Evolutionary conservation across 768 basidiomycete species (phyloP).

Genomic region (Leccinum truebloodii): DNA sequence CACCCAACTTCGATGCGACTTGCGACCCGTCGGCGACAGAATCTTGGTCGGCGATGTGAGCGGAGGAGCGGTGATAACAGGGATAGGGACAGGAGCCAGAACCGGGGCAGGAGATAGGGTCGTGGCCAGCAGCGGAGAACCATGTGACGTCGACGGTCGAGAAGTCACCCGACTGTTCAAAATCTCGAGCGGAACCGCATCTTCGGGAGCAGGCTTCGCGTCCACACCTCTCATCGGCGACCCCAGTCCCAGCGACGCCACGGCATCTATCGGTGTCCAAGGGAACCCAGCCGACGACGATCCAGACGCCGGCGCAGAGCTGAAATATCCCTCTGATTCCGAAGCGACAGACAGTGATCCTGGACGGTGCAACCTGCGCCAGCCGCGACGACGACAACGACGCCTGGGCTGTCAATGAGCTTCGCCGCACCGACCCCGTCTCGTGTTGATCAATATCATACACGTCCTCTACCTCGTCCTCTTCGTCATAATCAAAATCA

Average conservation of each 20-base stretch:
- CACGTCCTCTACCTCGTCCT: conserved; percentile 38
- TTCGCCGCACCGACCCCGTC: conserved; percentile 26
- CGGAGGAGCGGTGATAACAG: neutral
- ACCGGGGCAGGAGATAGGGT: conserved; percentile 8
- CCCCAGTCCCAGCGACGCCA: conserved; percentile 10
- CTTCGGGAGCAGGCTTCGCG: conserved; percentile 55
- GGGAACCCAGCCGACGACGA: conserved; percentile 21
- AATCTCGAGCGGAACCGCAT: conserved; percentile 68
- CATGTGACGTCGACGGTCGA: conserved; percentile 36
- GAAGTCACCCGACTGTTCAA: conserved; percentile 56
- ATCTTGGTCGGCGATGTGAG: conserved; percentile 38
- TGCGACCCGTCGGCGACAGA: conserved; percentile 38
- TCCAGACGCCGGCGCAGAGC: conserved; percentile 16
- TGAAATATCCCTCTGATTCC: conserved; percentile 28
- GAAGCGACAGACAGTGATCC: conserved; percentile 20
- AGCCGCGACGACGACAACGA: neutral
- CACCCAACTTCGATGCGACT: conserved; percentile 72
- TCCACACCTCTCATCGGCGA: conserved; percentile 39
- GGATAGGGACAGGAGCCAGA: conserved; percentile 1
- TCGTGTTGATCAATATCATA: conserved; percentile 34
- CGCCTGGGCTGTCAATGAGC: neutral
- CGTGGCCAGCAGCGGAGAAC: conserved; percentile 24
- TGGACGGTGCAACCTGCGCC: conserved; percentile 18
- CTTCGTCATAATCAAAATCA: conserved; percentile 40
- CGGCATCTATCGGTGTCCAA: conserved; percentile 16